Percentiles rank a stretch among this genome's conserved stretches.
phyloP scores from a whole-genome alignment of 441 rosid genomes.

The Metrosideros polymorpha region DNA sequence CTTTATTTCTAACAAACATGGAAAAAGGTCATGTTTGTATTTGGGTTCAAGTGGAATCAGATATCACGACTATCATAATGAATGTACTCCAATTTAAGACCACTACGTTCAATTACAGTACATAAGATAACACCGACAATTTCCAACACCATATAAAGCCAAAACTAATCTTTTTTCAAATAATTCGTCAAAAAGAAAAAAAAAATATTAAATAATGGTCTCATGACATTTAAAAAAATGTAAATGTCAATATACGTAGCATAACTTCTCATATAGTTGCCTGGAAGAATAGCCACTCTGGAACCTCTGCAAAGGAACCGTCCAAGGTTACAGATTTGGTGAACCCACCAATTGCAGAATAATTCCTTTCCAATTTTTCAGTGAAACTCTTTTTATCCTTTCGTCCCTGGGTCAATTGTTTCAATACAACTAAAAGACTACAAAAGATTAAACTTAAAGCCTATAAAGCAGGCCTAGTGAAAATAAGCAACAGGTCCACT shows the following conservation, averaged over 20 bases:
- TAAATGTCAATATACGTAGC: background rate
- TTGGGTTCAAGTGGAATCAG: background rate
- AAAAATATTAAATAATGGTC: background rate
- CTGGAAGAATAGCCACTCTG: background rate
- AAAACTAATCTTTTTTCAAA: background rate
- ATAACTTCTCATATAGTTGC: background rate
- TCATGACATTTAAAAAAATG: background rate
- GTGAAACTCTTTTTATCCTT: background rate
- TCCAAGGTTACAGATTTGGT: background rate
- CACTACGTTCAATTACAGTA: background rate
- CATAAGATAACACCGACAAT: background rate
- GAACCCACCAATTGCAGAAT: background rate
- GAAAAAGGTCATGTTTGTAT: background rate
- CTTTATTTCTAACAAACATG: background rate
- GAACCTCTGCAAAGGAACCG: background rate
- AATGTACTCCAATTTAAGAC: background rate
- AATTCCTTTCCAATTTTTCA: background rate
- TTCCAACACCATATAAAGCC: background rate
- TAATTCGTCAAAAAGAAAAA: background rate
- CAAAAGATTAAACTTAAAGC: background rate
- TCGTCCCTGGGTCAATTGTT: background rate
- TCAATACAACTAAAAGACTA: background rate
- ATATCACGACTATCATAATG: background rate
- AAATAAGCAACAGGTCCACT: background rate
- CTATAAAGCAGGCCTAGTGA: background rate